phyloP scores from a whole-genome alignment of 2,329 filamentous ascomycete genomes.

The Cladophialophora psammophila region DNA sequence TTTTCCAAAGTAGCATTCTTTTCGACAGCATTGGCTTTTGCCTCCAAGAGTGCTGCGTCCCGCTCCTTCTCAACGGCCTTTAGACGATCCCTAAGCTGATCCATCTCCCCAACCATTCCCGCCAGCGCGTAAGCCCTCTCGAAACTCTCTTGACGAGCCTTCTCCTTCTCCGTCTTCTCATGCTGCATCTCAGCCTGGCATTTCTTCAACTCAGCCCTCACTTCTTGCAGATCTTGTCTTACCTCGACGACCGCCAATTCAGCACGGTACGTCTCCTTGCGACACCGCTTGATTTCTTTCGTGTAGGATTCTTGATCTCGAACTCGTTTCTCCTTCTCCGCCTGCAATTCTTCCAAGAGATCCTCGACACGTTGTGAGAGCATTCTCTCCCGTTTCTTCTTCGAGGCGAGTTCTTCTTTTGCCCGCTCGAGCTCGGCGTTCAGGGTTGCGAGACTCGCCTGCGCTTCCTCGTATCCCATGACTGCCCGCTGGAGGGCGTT shows the following conservation, averaged over 20 bases:
- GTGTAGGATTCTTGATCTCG: constrained; percentile 60
- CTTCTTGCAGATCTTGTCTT: constrained; percentile 59
- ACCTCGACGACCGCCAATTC: constrained; percentile 62
- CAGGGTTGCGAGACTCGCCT: constrained; percentile 46
- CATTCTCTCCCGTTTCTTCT: constrained; percentile 53
- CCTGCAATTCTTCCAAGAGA: constrained; percentile 60
- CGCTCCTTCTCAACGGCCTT: constrained; percentile 50
- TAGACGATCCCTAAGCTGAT: constrained; percentile 52
- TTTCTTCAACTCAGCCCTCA: constrained; percentile 54
- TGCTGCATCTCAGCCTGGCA: constrained; percentile 61
- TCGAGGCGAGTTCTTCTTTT: constrained; percentile 50
- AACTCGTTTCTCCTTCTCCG: constrained; percentile 58
- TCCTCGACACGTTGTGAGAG: constrained; percentile 55
- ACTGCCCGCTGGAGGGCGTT: constrained; percentile 54
- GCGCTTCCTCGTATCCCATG: constrained; percentile 56
- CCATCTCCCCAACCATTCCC: constrained; percentile 54
- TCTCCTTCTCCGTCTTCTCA: constrained; percentile 57
- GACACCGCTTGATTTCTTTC: constrained; percentile 62
- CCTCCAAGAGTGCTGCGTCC: constrained; percentile 38
- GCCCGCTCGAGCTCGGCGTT: constrained; percentile 51
- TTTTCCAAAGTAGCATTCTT: constrained; percentile 8
- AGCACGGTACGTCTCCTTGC: constrained; percentile 66
- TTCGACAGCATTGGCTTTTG: constrained; percentile 19
- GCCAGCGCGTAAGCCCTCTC: constrained; percentile 56
- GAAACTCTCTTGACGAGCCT: constrained; percentile 56